Percentiles rank a stretch among this genome's conserved stretches.
phyloP scores from a whole-genome alignment of 2,329 filamentous ascomycete species.

The Cordyceps militaris region DNA sequence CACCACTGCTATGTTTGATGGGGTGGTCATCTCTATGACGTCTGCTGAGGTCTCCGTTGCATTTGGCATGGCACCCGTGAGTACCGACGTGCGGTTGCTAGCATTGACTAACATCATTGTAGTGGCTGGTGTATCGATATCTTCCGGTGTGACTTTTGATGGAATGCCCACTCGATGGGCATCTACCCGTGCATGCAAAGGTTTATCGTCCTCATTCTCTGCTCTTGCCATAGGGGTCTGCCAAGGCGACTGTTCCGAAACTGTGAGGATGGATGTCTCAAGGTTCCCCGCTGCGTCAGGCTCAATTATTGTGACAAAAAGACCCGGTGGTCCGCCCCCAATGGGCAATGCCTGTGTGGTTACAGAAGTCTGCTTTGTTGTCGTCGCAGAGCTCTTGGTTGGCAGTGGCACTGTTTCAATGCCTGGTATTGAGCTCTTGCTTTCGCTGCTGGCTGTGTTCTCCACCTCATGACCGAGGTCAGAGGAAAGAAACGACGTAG shows the following conservation, averaged over 20 bases:
- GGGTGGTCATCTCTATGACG: neutral
- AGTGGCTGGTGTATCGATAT: neutral
- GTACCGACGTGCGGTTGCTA: neutral
- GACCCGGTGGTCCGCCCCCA: conserved; percentile 4
- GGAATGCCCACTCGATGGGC: neutral
- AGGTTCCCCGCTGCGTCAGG: conserved; percentile 17
- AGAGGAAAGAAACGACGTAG: conserved; percentile 3
- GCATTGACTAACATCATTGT: neutral
- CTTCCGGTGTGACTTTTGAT: neutral
- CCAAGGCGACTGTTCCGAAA: conserved; percentile 15
- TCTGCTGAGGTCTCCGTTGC: neutral
- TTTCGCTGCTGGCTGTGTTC: conserved; percentile 5
- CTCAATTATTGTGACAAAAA: conserved; percentile 21
- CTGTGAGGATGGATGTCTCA: conserved; percentile 17
- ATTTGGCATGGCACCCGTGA: neutral
- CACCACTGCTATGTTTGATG: neutral
- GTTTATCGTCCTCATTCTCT: neutral
- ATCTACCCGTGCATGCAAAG: conserved; percentile 3
- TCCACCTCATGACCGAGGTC: neutral
- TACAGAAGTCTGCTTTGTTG: neutral
- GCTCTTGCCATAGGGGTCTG: conserved; percentile 1
- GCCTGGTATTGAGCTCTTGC: conserved; percentile 1
- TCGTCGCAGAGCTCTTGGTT: neutral
- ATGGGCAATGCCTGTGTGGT: conserved; percentile 1
- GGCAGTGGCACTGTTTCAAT: neutral